Base-by-base conservation (phyloP, 2,329 filamentous ascomycete species). In the Paraconiothyrium brasiliense region DNA sequence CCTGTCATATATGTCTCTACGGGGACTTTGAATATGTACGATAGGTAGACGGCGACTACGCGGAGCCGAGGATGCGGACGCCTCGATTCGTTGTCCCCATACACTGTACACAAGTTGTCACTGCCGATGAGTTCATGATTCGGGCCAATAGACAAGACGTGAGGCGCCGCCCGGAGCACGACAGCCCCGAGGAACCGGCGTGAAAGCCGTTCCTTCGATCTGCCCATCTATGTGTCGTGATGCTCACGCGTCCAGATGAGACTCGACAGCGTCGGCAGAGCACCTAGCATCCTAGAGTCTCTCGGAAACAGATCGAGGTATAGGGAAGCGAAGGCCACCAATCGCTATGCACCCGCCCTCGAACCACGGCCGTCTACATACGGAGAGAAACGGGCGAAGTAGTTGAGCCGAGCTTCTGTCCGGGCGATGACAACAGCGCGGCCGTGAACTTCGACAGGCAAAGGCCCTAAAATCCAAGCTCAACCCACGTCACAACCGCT, bases 401-500 rank as follows among this genome's bases (percentile, higher is more conserved):
- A 44, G 34, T 34, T 54, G 39, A 46, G 67, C 74, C 75, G 73
- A 74, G 73, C 70, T 59, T 39, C 43, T 52, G 8, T 20, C 43
- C 43, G 43, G 58, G 54, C 66, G 61, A 75, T 71, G 71, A 73
- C 70, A 71, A 72, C 67, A 71, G 73, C 74, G 74, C 75, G 75
- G 75, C 75, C 74, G 73, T 74, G 72, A 73, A 71, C 48, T 49
- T 24, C 30, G 39, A 47, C 11, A 49, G n/a, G 11, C 41, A 35
- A 55, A 34, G 35, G 57, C 54, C 62, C 57, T 69, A 70, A 65
- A 6, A 65, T 59, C 43, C 57, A 59, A 13, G 48, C 58, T 32
- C 66, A 56, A 50, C 63, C 64, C 64, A 65, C 70, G 62, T 65
- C 69, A 61, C 58, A 54, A 49, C 14, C 9, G 59, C 43, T 54